Base-by-base conservation (phyloP, 805 yeast species). In the Saturnispora diversa region DNA sequence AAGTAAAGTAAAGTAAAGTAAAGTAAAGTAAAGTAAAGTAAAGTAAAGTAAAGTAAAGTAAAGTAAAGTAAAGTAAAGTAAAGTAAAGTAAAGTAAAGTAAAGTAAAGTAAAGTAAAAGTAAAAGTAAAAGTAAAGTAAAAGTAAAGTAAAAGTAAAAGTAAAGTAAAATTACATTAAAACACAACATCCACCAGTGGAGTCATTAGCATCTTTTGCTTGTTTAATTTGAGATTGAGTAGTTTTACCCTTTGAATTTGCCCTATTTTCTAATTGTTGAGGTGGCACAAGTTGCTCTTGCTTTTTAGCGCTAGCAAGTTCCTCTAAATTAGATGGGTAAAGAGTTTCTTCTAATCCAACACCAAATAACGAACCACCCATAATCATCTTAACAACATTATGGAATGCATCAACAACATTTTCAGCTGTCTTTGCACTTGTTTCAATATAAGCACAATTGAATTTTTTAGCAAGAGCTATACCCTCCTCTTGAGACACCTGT, bases 401-500 rank as follows among this genome's bases (percentile, higher is more conserved):
- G 48, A 63, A 63, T 9, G 65, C 64, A 27, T 60, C 60, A 10
- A 49, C 50, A 33, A 92, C 97, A 53, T 92, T 88, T 49, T 81
- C 72, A 44, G 94, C 80, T 53, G 82, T 84, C 61, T 92, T 92
- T 19, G 97, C 97, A 30, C 90, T 78, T 2, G 97, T 85, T 63
- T 92, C 98, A 51, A 88, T 71, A 58, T 88, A 92, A 46, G 81
- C 77, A 50, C 83, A 74, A 45, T 72, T 69, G 54, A 84, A 74
- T 48, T 74, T 70, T 42, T 70, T 68, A 23, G 94, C 94, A 44
- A 85, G 65, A 35, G 63, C 63, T 39, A 60, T 51, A 21, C 79
- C 84, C 56, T 82, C 88, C 16, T 66, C 73, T 31, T 63, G 66
- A 11, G 75, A 63, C 12, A 80, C 83, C 53, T 75, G 78, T 46